Evolutionary conservation across 768 basidiomycete genomes (phyloP).

Genomic region (Megacollybia marginata): DNA sequence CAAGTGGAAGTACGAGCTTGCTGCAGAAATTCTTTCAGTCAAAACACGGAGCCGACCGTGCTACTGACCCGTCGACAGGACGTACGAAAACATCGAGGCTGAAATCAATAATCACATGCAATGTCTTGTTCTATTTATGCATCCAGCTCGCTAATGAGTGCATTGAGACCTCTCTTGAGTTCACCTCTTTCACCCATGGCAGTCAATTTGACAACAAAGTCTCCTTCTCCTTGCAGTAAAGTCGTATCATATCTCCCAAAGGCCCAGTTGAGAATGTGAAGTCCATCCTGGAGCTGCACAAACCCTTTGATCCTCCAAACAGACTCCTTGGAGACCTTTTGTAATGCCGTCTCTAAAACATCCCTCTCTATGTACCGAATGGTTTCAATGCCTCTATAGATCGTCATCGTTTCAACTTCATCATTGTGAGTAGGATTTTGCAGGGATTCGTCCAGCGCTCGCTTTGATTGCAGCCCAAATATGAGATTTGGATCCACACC

Average conservation of each 20-base stretch:
- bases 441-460: conserved; percentile 35
- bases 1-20: conserved; percentile 55
- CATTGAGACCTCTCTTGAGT: conserved; percentile 47
- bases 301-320: conserved; percentile 88
- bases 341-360: conserved; percentile 40
- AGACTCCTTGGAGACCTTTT: conserved; percentile 51
- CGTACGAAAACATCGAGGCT: conserved; percentile 21
- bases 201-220: conserved; percentile 55
- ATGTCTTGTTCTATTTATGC: conserved; percentile 8
- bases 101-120: neutral
- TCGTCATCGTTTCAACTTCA: conserved; percentile 77
- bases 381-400: conserved; percentile 38
- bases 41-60: neutral
- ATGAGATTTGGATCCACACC: conserved; percentile 74
- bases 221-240: conserved; percentile 20
- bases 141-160: conserved; percentile 41
- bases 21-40: conserved; percentile 21
- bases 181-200: conserved; percentile 90
- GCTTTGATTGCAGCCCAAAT: conserved; percentile 85
- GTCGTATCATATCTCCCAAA: conserved; percentile 77
- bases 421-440: conserved; percentile 47
- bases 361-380: conserved; percentile 15
- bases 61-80: conserved; percentile 20
- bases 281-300: conserved; percentile 39
- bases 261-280: conserved; percentile 83